Base-by-base conservation (phyloP, 2,329 filamentous ascomycete species). In the Alternaria arborescens region DNA sequence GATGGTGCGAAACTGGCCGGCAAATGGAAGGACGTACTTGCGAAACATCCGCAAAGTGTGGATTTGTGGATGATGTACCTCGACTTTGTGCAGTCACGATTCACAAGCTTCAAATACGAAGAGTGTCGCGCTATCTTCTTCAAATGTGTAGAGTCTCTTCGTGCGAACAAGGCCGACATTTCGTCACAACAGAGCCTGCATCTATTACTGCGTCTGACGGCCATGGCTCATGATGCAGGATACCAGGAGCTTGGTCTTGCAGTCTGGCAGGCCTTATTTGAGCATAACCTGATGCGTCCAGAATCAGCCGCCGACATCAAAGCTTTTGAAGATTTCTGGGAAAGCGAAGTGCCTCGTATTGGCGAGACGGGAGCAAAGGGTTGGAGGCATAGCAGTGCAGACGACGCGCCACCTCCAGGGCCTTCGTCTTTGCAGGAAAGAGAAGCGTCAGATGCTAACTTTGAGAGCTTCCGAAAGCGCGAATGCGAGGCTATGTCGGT, bases 191-290 rank as follows among this genome's bases (percentile, higher is more conserved):
- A 42, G 28, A 76, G 28, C 80, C 79, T 92, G 2, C 92, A 96
- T 72, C 79, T 96, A 1, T 86, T 97, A 18, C 80, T 96, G 2
- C 87, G 92, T 41, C 75, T 89, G n/a, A 94, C 92, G 0, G 78
- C 87, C 2, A 91, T 95, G 71, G 82, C 94, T 30, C 83, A 88
- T 44, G 90, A 97, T 72, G 84, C 91, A 46, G 94, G 94, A 0
- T 97, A 91, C 72, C 82, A 84, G 44, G 94, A 97, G 74, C 82
- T 92, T 30, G 89, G 92, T 1, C 82, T 91, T 3, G 92, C 89
- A 10, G 84, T 90, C 5, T 97, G 94, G 93, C 94, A 98, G 79
- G 91, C 88, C 6, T 70, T 91, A 1, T 78, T 97, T 0, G 94
- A 97, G 72, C 82, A 90, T 53, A 88, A 87, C 18, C 85, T 93